Evolutionary conservation across 257 asterid genomes (phyloP).

Genomic region (Nicotiana tabacum): DNA sequence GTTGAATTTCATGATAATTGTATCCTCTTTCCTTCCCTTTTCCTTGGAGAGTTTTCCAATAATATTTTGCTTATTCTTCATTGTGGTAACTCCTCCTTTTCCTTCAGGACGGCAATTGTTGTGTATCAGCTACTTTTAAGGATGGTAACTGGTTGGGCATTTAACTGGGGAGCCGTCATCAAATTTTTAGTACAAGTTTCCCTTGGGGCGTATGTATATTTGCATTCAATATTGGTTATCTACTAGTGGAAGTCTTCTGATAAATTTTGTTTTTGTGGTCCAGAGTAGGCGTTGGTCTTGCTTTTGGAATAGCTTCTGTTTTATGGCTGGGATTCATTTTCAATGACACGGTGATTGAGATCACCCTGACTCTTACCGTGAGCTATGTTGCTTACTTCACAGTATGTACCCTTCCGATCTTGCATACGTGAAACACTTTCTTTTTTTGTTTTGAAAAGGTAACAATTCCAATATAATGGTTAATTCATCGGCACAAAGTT

Average conservation of each 20-base stretch:
- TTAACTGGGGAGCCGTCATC: conserved; percentile 60
- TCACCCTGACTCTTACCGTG: conserved; percentile 84
- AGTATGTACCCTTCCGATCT: conserved; percentile 44
- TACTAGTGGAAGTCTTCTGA: conserved; percentile 20
- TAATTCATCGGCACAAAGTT: too few species aligned
- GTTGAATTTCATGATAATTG: not conserved
- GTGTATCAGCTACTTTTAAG: conserved; percentile 80
- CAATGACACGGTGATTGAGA: conserved; percentile 96
- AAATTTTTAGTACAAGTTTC: conserved; percentile 64
- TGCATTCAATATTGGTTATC: conserved; percentile 17
- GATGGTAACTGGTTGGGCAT: conserved; percentile 84
- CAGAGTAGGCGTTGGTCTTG: conserved; percentile 85
- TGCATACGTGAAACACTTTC: not conserved
- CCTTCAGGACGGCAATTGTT: conserved; percentile 90
- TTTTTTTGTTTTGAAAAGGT: too few species aligned
- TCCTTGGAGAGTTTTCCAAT: not conserved
- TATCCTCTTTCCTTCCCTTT: not conserved
- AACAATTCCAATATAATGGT: too few species aligned
- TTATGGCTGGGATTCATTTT: conserved; percentile 95
- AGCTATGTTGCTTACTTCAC: conserved; percentile 94
- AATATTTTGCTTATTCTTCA: not conserved
- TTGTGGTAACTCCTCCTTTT: conserved; percentile 10
- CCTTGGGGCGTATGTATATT: conserved; percentile 87
- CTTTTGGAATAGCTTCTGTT: conserved; percentile 82
- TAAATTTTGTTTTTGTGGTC: conserved; percentile 22